Base-by-base conservation (phyloP, 1,284 basidiomycete genomes). In the Ceratobasidium sp. region DNA sequence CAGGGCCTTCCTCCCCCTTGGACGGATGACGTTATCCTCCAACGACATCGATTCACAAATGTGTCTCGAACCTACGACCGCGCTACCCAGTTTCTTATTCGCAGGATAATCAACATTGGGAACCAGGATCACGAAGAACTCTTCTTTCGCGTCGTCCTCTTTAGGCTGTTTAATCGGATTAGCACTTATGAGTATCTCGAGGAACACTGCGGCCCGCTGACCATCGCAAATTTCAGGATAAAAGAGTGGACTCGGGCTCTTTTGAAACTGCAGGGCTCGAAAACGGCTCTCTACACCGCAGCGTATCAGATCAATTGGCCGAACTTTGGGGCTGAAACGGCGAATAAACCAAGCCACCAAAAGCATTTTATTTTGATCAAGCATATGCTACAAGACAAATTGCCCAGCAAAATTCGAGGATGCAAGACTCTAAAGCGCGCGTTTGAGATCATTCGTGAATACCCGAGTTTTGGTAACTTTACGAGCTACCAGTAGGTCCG, bases 291-390 rank as follows among this genome's bases (percentile, higher is more conserved):
- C 27, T 92, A 91, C 80, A 91, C 91, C 0, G 87, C 87, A n/a
- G 87, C 91, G 14, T 93, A 90, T 83, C 88, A 90, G 81, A 91
- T 91, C 80, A 89, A 90, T 1, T 87, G 88, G 5, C 89, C 90
- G 14, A 83, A 85, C 65, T 85, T 89, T 57, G 88, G 86, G 6
- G 84, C 85, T 79, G 71, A 82, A 18, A 84, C 71, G 5, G 71
- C 38, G 1, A 44, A 65, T 35, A 75, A 75, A 65, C 71, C 86
- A 35, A 86, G 87, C 78, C 86, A 87, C 81, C 84, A 86, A 85
- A 89, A 90, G 81, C 89, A 92, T 81, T 85, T 92, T 3, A 84
- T 83, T 48, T 84, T 91, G 35, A 82, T 93, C 5, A 88, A 92
- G 81, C 83, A 86, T 38, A 82, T 92, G 75, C 91, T 92, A 89